These are phyloP conservation scores for Fusarium caatingaense DNA, from an alignment of 2,329 filamentous ascomycete genomes.

Conservation along the genomic window DNA sequence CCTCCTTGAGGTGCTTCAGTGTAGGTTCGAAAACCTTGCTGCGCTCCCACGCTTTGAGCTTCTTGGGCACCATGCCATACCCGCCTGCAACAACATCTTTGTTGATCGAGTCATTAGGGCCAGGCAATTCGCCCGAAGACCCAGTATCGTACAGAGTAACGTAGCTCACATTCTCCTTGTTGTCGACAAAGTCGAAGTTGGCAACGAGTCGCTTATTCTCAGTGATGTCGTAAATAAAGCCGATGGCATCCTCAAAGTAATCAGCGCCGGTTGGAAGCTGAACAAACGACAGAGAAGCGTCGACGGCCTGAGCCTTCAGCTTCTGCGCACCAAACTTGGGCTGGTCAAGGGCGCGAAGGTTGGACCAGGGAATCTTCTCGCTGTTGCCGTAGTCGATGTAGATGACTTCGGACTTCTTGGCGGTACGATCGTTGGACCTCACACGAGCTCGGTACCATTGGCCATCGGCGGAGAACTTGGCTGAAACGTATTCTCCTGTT, in stretches of 20 bases:
- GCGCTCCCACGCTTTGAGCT: conserved; percentile 92
- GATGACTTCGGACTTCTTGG: conserved; percentile 87
- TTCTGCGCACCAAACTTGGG: conserved; percentile 82
- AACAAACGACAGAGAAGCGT: conserved; percentile 87
- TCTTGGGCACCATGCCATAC: conserved; percentile 89
- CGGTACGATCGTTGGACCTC: conserved; percentile 90
- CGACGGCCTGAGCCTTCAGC: conserved; percentile 86
- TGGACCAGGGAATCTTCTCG: conserved; percentile 86
- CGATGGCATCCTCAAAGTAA: conserved; percentile 84
- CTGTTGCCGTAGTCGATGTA: conserved; percentile 98
- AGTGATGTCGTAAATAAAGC: conserved; percentile 79
- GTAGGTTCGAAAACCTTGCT: conserved; percentile 75
- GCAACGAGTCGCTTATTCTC: conserved; percentile 84
- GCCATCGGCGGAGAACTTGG: conserved; percentile 87
- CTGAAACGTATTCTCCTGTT: conserved; percentile 89
- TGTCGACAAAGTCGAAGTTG: conserved; percentile 86
- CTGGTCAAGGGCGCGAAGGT: conserved; percentile 83
- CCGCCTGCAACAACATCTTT: conserved; percentile 86
- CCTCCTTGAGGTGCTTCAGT: conserved; percentile 76
- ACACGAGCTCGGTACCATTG: conserved; percentile 96
- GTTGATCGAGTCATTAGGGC: conserved; percentile 84
- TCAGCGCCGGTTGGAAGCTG: conserved; percentile 86
- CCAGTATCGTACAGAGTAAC: conserved; percentile 89
- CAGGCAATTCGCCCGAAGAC: conserved; percentile 63
- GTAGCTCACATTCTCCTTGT: conserved; percentile 83